Conservation (phyloP, 2,329 filamentous ascomycete genomes). For the Fusarium sp. region DNA sequence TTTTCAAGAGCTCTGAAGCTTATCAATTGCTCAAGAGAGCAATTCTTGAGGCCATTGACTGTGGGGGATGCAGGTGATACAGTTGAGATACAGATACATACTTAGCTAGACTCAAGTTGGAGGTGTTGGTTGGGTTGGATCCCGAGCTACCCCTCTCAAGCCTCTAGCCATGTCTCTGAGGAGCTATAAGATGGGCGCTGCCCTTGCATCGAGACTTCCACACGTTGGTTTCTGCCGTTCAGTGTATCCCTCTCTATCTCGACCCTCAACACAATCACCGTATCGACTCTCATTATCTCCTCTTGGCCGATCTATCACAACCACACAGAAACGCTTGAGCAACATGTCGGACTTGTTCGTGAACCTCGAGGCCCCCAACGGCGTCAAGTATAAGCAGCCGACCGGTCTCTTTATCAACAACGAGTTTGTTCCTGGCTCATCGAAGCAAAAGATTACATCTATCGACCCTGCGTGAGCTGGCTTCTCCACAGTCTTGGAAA, state of each 20-base stretch:
- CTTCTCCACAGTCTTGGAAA: no score
- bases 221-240: conserved; percentile 8
- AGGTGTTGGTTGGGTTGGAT: not conserved
- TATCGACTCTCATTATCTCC: conserved; percentile 25
- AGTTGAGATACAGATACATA: not conserved
- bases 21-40: conserved; percentile 20
- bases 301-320: conserved; percentile 13
- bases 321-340: conserved; percentile 30
- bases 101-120: conserved; percentile 19
- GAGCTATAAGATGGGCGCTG: conserved; percentile 38
- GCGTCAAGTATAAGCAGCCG: conserved; percentile 77
- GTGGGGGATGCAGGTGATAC: conserved; percentile 31
- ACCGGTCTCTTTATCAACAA: conserved; percentile 87
- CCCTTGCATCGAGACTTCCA: conserved; percentile 19
- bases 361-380: conserved; percentile 82
- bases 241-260: conserved; percentile 1
- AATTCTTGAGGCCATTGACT: conserved; percentile 11
- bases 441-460: conserved; percentile 44
- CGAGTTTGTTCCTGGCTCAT: conserved; percentile 70
- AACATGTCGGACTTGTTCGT: conserved; percentile 50
- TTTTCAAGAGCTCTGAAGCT: conserved; percentile 5
- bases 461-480: conserved; percentile 47
- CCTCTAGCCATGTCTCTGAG: conserved; percentile 16
- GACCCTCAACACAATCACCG: conserved; percentile 5
- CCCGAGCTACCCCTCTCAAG: conserved; percentile 29